These are phyloP conservation scores for Metschnikowia continentalis DNA, from an alignment of 805 yeast genomes.

Conservation along the genomic window DNA sequence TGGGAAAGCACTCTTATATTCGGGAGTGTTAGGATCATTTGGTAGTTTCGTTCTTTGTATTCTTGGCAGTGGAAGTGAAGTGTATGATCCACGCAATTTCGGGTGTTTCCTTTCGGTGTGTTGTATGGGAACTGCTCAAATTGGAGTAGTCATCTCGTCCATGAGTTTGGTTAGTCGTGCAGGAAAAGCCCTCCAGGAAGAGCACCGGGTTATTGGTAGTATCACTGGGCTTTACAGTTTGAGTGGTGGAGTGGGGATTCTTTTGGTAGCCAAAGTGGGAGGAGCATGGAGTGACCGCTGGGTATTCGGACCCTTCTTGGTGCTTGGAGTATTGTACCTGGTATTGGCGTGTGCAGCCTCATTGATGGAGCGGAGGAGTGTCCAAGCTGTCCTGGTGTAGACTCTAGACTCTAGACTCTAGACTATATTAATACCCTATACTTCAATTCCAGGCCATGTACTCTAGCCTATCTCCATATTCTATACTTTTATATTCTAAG, in stretches of 20 bases:
- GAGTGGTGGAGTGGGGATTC: slow-evolving; percentile 64
- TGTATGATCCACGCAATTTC: slow-evolving; percentile 33
- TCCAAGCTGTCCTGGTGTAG: neutral
- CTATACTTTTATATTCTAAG: no score
- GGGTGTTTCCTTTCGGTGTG: slow-evolving; percentile 39
- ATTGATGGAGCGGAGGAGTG: neutral
- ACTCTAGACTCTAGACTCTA: no score
- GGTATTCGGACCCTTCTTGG: slow-evolving; percentile 55
- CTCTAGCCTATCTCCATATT: no score
- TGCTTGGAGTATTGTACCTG: slow-evolving; percentile 42
- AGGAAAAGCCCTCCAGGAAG: slow-evolving; percentile 16
- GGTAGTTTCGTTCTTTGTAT: slow-evolving; percentile 36
- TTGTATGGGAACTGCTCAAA: slow-evolving; percentile 54
- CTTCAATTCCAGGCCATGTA: no score
- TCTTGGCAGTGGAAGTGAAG: slow-evolving; percentile 13
- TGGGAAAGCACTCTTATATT: slow-evolving; percentile 25
- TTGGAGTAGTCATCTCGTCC: slow-evolving; percentile 58
- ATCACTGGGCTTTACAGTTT: slow-evolving; percentile 68
- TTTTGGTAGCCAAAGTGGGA: slow-evolving; percentile 56
- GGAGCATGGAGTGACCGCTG: slow-evolving; percentile 56
- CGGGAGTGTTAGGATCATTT: slow-evolving; percentile 41
- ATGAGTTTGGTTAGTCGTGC: slow-evolving; percentile 50
- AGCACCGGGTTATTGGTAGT: slow-evolving; percentile 54
- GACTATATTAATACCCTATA: no score
- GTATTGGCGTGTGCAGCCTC: slow-evolving; percentile 7